These are phyloP conservation scores for Arthrinium puccinioides DNA, from an alignment of 2,329 filamentous ascomycete species.

Conservation along the genomic window DNA sequence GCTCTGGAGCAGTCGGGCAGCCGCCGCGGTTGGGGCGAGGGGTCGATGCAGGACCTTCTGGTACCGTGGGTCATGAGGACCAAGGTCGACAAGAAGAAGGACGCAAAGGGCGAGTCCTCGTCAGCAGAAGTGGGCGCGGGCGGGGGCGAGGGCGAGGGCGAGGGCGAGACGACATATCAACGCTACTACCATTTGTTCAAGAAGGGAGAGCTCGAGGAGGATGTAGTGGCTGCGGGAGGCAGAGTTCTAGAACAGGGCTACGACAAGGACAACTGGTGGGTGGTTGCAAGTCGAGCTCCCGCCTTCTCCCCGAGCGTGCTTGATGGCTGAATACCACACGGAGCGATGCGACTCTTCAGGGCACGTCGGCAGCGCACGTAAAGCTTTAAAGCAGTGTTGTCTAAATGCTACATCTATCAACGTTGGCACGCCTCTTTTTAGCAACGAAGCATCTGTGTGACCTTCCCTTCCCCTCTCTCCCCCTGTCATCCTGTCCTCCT, in stretches of 20 bases:
- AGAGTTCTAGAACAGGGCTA: slow-evolving; percentile 74
- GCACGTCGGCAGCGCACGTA: no score
- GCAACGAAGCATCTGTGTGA: no score
- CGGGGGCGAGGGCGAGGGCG: not conserved
- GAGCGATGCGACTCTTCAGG: no score
- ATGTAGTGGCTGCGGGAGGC: slow-evolving; percentile 69
- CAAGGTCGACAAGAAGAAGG: slow-evolving; percentile 18
- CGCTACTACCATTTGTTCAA: slow-evolving; percentile 93
- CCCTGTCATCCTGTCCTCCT: no score
- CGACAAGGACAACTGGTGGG: slow-evolving; percentile 99
- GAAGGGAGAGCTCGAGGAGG: slow-evolving; percentile 77
- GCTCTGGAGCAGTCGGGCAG: slow-evolving; percentile 86
- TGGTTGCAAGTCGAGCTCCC: slow-evolving; percentile 52
- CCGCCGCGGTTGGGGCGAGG: slow-evolving; percentile 81
- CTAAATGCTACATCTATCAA: no score
- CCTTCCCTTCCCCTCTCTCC: no score
- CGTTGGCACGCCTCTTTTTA: no score
- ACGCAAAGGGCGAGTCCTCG: slow-evolving; percentile 14
- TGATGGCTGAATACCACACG: no score
- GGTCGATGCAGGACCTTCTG: slow-evolving; percentile 80
- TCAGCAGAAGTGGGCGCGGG: slow-evolving; percentile 3
- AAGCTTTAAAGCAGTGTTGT: no score
- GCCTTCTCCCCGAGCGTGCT: no score
- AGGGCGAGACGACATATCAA: slow-evolving; percentile 58
- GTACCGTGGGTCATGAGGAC: slow-evolving; percentile 82